Evolutionary conservation across 441 rosid genomes (phyloP).

Genomic region (Breynia disticha): DNA sequence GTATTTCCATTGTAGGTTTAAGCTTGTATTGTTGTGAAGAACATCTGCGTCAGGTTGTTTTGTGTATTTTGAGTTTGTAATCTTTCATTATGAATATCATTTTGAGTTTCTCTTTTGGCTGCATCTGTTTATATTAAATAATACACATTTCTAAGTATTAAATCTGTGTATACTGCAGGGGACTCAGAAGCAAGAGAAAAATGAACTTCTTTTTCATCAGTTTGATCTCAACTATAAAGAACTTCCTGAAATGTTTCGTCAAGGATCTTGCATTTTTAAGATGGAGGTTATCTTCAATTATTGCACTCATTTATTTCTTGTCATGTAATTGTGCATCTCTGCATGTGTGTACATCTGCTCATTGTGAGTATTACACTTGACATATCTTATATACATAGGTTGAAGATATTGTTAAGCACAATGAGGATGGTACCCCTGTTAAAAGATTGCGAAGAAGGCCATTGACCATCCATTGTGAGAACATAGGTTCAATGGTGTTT

Average conservation of each 20-base stretch:
- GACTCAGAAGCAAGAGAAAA: conserved; percentile 66
- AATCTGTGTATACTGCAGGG: conserved; percentile 37
- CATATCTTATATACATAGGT: conserved; percentile 31
- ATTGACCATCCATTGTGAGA: conserved; percentile 41
- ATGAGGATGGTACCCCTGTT: conserved; percentile 59
- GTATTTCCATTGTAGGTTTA: neutral
- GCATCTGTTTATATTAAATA: neutral
- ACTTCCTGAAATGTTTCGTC: conserved; percentile 64
- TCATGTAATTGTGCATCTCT: neutral
- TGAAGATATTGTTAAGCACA: conserved; percentile 66
- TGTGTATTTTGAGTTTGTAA: neutral
- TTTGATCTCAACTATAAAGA: conserved; percentile 75
- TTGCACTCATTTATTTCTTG: neutral
- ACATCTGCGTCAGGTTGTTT: too few species aligned
- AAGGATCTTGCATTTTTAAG: conserved; percentile 73
- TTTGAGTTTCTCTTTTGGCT: neutral
- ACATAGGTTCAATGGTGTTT: conserved; percentile 53
- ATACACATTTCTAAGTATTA: neutral
- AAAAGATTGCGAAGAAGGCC: conserved; percentile 66
- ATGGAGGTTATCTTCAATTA: conserved; percentile 38
- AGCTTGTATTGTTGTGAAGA: too few species aligned
- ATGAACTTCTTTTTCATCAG: conserved; percentile 72
- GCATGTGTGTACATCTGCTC: too few species aligned
- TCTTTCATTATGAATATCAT: neutral
- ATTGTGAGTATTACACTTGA: too few species aligned